Conservation (phyloP, 768 basidiomycete species). For the Tricholoma terreum region DNA sequence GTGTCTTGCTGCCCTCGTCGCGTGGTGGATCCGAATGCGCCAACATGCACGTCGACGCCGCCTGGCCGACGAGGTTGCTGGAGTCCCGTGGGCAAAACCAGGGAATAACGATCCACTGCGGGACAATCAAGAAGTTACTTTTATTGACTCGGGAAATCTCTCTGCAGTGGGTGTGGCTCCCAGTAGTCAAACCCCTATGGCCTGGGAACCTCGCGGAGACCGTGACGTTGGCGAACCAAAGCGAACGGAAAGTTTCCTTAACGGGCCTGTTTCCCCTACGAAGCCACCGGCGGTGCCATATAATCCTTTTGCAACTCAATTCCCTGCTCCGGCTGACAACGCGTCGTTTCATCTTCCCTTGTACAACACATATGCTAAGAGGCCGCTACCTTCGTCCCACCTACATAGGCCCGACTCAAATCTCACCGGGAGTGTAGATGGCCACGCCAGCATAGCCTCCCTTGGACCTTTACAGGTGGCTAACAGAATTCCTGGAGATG, state of each 20-base stretch:
- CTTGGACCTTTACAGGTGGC: slow-evolving; percentile 47
- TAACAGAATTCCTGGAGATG: slow-evolving; percentile 47
- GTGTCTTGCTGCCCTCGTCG: slow-evolving; percentile 43
- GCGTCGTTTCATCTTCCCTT: slow-evolving; percentile 20
- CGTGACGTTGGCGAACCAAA: slow-evolving; percentile 43
- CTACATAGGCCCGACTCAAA: slow-evolving; percentile 20
- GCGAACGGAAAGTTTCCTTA: slow-evolving; percentile 27
- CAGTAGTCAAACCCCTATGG: slow-evolving; percentile 25
- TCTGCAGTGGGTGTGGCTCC: slow-evolving; percentile 19
- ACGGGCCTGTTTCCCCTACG: slow-evolving; percentile 12
- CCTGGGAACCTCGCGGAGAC: slow-evolving; percentile 37
- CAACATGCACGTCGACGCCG: slow-evolving; percentile 32
- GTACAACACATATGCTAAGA: slow-evolving; percentile 17
- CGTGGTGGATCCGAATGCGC: slow-evolving; percentile 46
- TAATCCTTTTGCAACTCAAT: slow-evolving; percentile 19
- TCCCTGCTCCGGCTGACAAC: slow-evolving; percentile 19
- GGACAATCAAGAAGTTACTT: slow-evolving; percentile 16
- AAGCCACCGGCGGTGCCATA: slow-evolving; percentile 16
- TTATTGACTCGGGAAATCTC: slow-evolving; percentile 17
- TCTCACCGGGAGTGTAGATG: slow-evolving; percentile 16
- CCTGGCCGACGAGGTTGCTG: slow-evolving; percentile 27
- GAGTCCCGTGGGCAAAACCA: slow-evolving; percentile 35
- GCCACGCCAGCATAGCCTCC: slow-evolving; percentile 30
- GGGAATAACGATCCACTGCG: slow-evolving; percentile 22
- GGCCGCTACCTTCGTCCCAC: slow-evolving; percentile 28